phyloP scores from a whole-genome alignment of 257 asterid genomes.

The Solanum appendiculatum region DNA sequence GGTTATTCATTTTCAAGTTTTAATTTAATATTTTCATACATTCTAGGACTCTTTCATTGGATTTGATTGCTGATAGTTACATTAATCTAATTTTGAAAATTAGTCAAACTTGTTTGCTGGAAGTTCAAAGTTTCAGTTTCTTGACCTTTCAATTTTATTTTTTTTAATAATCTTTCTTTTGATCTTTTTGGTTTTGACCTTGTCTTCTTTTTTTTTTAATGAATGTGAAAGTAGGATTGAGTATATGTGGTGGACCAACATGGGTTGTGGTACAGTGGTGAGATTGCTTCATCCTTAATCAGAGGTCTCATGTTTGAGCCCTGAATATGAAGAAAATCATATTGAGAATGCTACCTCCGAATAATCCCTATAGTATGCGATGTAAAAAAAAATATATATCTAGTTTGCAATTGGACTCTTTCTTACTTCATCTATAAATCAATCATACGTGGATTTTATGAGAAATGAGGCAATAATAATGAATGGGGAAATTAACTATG shows the following conservation, averaged over 20 bases:
- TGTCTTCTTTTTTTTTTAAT: background rate
- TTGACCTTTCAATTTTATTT: background rate
- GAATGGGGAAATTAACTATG: too few relatives aligned
- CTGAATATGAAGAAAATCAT: fast-evolving
- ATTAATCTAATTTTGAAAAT: background rate
- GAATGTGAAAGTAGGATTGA: background rate
- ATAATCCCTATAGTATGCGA: fast-evolving
- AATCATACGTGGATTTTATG: too few relatives aligned
- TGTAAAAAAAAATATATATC: too few relatives aligned
- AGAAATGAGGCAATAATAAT: too few relatives aligned
- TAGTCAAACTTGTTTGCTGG: background rate
- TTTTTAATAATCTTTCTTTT: background rate
- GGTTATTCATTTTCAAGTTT: background rate
- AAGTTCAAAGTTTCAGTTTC: background rate
- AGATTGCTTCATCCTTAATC: fast-evolving
- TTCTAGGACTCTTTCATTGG: background rate
- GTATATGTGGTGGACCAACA: background rate
- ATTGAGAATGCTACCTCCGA: fast-evolving
- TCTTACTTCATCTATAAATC: too few relatives aligned
- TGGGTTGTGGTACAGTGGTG: too few relatives aligned
- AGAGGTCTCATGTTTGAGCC: fast-evolving
- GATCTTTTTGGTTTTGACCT: background rate
- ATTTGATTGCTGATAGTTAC: background rate
- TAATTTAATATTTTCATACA: background rate
- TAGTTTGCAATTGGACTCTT: too few relatives aligned